Evolutionary conservation across 2,329 filamentous ascomycete genomes (phyloP).

Genomic region (Fusarium sp.): DNA sequence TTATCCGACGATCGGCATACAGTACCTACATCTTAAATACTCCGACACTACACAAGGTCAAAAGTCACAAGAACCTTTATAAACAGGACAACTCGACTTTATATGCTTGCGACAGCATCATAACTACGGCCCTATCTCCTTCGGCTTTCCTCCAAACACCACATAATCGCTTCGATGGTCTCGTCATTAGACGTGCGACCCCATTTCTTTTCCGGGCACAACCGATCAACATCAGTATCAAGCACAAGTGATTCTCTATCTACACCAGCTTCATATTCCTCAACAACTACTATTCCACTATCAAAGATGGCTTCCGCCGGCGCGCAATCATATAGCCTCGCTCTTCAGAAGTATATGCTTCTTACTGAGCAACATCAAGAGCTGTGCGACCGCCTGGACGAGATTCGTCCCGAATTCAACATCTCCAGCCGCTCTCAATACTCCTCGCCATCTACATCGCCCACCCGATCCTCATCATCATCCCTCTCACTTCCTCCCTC

Average conservation of each 20-base stretch:
- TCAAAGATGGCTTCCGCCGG: slow-evolving; percentile 50
- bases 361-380: slow-evolving; percentile 69
- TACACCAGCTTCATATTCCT: slow-evolving; percentile 13
- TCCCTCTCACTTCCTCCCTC: slow-evolving; percentile 66
- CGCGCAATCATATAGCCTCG: slow-evolving; percentile 59
- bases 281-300: slow-evolving; percentile 7
- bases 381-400: slow-evolving; percentile 66
- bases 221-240: slow-evolving; percentile 44
- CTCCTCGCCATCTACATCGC: slow-evolving; percentile 72
- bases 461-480: slow-evolving; percentile 66
- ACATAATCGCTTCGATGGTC: slow-evolving; percentile 52
- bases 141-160: slow-evolving; percentile 16
- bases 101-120: slow-evolving; percentile 29
- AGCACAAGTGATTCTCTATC: slow-evolving; percentile 28
- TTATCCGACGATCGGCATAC: slow-evolving; percentile 29
- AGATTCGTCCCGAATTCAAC: slow-evolving; percentile 61
- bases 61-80: slow-evolving; percentile 22
- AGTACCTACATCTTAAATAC: slow-evolving; percentile 38
- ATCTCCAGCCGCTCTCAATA: slow-evolving; percentile 55
- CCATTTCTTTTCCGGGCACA: slow-evolving; percentile 47
- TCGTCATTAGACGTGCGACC: slow-evolving; percentile 51
- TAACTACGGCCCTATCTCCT: slow-evolving; percentile 14
- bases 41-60: slow-evolving; percentile 19
- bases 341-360: slow-evolving; percentile 68
- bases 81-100: slow-evolving; percentile 11